Base-by-base conservation (phyloP, 192 early-diverging fungal species). In the Linnemannia hyalina region DNA sequence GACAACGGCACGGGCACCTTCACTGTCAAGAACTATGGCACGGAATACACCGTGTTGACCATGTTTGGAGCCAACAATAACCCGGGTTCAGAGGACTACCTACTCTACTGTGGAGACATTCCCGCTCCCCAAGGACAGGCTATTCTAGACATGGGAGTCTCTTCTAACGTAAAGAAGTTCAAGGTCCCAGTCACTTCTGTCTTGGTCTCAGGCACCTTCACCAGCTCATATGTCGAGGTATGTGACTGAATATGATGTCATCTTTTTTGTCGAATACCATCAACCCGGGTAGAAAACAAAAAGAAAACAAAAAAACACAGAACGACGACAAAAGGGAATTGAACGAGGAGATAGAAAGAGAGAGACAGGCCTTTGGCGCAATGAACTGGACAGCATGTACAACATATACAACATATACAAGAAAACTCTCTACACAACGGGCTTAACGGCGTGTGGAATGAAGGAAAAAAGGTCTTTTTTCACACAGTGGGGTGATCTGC, bases 221-320 rank as follows among this genome's bases (percentile, higher is more conserved):
- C 78, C 29, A 74, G 88, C 41, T 83, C 89, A n/a, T 91, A 85
- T 68, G 55, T 91, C 15, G 90, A 89, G 82, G 90, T 91, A 88
- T 82, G 76, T 55, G n/a, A n/a, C n/a, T 8, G 55, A 65, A 4
- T 22, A 52, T 52, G 49, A 3, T 20, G 49, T 1, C 49, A 52
- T 52, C 47, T 49, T 22, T 49, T 22, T 52, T 22, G 18, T 20
- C 49, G 49, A 18, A 20, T 18, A 20, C 5, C 18, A 20, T 52
- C 5, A 18, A 4, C 18, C 16, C 16, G 18, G 5, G 6, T n/a
- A 0, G n/a, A 65, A 11, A 65, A 65, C 0, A 13, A 65, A 3
- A 65, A 35, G 7, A 65, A 26, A 26, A 4, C 18, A 54, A 32
- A 32, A 3, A 5, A 65, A 11, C 0, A 10, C 8, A 32, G 13